phyloP scores from a whole-genome alignment of 306 rosid species.

The Ormosia semicastrata region DNA sequence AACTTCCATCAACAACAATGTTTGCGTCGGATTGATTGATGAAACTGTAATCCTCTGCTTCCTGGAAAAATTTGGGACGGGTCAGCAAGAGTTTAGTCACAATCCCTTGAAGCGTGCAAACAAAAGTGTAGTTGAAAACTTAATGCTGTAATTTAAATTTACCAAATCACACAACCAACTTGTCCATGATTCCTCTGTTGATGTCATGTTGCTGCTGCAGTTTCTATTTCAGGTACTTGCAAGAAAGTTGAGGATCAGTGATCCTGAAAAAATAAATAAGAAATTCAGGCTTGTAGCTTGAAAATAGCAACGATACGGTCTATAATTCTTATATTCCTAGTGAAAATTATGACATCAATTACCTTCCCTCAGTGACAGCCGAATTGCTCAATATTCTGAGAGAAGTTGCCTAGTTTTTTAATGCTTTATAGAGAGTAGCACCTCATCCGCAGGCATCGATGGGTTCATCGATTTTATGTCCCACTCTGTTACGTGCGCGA shows the following conservation, averaged over 20 bases:
- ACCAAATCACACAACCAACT: slow-evolving; percentile 71
- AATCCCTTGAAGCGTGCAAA: neutral
- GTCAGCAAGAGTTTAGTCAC: neutral
- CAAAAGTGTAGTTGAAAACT: neutral
- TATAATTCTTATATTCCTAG: neutral
- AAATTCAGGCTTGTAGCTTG: neutral
- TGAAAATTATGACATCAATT: neutral
- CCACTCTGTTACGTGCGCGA: neutral
- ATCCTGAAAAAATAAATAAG: neutral
- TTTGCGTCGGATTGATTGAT: slow-evolving; percentile 16
- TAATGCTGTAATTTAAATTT: slow-evolving; percentile 20
- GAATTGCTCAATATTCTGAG: neutral
- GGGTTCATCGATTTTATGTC: neutral
- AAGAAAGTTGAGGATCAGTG: neutral
- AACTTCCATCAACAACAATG: slow-evolving; percentile 20
- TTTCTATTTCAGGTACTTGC: neutral
- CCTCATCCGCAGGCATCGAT: neutral
- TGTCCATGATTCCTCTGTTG: slow-evolving; percentile 51
- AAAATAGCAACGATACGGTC: neutral
- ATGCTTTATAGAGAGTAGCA: neutral
- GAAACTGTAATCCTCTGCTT: slow-evolving; percentile 33
- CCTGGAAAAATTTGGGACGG: slow-evolving; percentile 27
- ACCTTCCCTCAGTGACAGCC: neutral
- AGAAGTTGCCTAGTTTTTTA: neutral
- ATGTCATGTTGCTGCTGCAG: slow-evolving; percentile 2